Base-by-base conservation (phyloP, 2,329 filamentous ascomycete species). In the Emericellopsis cladophorae region DNA sequence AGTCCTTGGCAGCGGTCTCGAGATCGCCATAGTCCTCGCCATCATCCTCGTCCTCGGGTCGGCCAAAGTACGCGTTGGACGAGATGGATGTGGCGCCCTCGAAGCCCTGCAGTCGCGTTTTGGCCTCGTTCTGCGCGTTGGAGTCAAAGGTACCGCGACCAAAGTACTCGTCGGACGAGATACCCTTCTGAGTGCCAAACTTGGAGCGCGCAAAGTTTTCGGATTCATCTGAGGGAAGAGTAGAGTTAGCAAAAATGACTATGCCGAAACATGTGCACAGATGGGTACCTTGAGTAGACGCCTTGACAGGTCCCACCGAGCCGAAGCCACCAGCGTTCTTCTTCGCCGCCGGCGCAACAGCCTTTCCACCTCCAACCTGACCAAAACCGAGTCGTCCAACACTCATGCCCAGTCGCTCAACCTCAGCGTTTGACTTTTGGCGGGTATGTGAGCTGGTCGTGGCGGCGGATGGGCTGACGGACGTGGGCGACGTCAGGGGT, bases 91-190 rank as follows among this genome's bases (percentile, higher is more conserved):
- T 81, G 10, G 92, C 89, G 36, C 92, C 88, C 62, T 96, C 90
- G 56, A 98, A 98, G 37, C 88, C 85, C 66, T 87, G 81, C 41
- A 98, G 74, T 33, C 92, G 79, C 21, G 73, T 71, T 68, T 94
- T 94, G 51, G 92, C 90, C 66, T 95, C 90, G 40, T 79, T 71
- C 56, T 92, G 83, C 8, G 82, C 77, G 42, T 71, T 72, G 31
- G 89, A 79, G 57, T 98, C 89, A 61, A 81, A 96, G 42, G 75
- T 67, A 40, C 88, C 86, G 59, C 92, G 90, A 54, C 90, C 88
- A 57, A 98, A 98, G 72, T 94, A 98, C 59, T 98, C 92, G 59
- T 98, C 92, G 1, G 89, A 95, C 0, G 88, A 95, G 50, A 98
- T 98, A 51, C 85, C 85, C 70, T 96, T 96, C 60, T 98, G 92